Evolutionary conservation across 345 rosid species (phyloP).

Genomic region (Limnanthes douglasii): DNA sequence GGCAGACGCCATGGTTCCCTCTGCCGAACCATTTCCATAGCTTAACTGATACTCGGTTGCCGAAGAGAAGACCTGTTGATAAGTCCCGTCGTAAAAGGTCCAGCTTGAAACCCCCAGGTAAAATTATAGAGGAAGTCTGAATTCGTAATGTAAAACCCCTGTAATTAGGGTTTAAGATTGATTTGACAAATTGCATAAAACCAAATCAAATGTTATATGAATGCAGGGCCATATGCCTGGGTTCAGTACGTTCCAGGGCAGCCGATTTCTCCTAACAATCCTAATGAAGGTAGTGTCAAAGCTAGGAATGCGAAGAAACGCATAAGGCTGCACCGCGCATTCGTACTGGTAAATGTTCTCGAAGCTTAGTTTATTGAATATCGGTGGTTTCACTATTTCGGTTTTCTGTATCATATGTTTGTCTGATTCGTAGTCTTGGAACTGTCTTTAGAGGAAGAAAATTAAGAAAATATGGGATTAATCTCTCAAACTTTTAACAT

Average conservation of each 20-base stretch:
- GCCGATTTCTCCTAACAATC: constrained; percentile 62
- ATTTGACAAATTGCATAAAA: not conserved
- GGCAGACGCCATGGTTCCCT: constrained; percentile 25
- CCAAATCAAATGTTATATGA: constrained; percentile 1
- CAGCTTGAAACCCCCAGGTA: constrained; percentile 66
- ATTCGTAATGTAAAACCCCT: not conserved
- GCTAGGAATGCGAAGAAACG: constrained; percentile 78
- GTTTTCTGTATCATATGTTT: not conserved
- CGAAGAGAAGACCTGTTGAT: constrained; percentile 66
- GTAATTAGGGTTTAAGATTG: constrained; percentile 3
- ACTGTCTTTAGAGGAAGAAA: not conserved
- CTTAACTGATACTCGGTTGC: constrained; percentile 51
- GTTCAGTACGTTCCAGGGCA: constrained; percentile 57
- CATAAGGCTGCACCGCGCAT: constrained; percentile 42
- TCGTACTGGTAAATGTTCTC: constrained; percentile 33
- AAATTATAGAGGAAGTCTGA: too few relatives aligned
- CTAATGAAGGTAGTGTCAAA: constrained; percentile 67
- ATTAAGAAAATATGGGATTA: too few relatives aligned
- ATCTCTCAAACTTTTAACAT: too few relatives aligned
- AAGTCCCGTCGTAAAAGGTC: constrained; percentile 67
- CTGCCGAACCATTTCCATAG: constrained; percentile 24
- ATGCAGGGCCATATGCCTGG: constrained; percentile 83
- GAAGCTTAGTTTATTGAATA: not conserved
- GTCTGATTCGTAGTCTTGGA: constrained; percentile 1
- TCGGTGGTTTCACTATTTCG: not conserved